A percentile compares a stretch with the other conserved stretches of the same genome.
phyloP scores from a whole-genome alignment of 352 stramenopile genomes.

The Thalassiosira livingstoniorum region DNA sequence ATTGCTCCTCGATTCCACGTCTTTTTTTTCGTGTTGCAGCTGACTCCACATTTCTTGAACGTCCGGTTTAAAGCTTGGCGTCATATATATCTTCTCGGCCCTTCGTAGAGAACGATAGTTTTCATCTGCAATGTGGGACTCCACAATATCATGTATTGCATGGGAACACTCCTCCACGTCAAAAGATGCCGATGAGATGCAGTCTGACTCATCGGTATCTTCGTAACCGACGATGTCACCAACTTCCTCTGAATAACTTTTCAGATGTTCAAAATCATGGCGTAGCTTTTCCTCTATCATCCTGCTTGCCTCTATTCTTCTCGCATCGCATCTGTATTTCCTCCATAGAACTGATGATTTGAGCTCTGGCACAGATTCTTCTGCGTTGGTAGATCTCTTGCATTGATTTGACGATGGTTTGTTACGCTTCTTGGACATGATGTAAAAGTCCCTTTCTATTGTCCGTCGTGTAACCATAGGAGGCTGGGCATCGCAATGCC shows the following conservation, averaged over 20 bases:
- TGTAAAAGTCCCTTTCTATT: slow-evolving; percentile 69
- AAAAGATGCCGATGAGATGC: slow-evolving; percentile 34
- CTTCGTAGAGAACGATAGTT: slow-evolving; percentile 56
- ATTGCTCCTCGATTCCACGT: not conserved
- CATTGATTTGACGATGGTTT: slow-evolving; percentile 40
- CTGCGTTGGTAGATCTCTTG: slow-evolving; percentile 12
- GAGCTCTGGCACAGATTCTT: slow-evolving; percentile 41
- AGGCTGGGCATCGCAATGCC: slow-evolving; percentile 36
- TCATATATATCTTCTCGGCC: slow-evolving; percentile 37
- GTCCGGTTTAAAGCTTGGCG: slow-evolving; percentile 40
- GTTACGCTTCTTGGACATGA: slow-evolving; percentile 62
- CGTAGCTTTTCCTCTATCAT: slow-evolving; percentile 36
- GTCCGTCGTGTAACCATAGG: slow-evolving; percentile 55
- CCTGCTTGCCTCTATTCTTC: slow-evolving; percentile 48
- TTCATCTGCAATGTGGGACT: slow-evolving; percentile 53
- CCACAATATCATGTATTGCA: slow-evolving; percentile 59
- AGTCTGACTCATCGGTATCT: slow-evolving; percentile 9
- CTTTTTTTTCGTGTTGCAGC: slow-evolving; percentile 20
- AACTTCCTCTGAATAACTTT: slow-evolving; percentile 28
- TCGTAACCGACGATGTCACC: not conserved
- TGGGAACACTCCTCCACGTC: slow-evolving; percentile 47
- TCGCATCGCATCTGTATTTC: slow-evolving; percentile 64
- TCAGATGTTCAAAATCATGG: slow-evolving; percentile 49
- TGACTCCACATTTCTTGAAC: slow-evolving; percentile 57
- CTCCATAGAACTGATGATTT: slow-evolving; percentile 61